Evolutionary conservation across 768 basidiomycete genomes (phyloP).

Genomic region (Pisolithus sp.): DNA sequence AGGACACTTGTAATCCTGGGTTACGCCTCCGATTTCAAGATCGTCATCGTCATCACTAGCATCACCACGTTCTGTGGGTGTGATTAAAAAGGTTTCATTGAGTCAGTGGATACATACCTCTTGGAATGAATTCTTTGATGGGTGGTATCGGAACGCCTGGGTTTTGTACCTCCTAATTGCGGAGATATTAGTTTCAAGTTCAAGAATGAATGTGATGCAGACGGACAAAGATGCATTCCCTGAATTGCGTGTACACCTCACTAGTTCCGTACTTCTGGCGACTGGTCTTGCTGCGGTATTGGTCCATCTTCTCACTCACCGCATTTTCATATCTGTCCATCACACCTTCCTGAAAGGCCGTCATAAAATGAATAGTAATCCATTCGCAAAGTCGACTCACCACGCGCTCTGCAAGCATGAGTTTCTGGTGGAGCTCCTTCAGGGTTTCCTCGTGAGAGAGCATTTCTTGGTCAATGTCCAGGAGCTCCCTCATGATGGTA

Average conservation of each 20-base stretch:
- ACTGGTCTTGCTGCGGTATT: slow-evolving; percentile 54
- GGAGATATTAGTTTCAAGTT: slow-evolving; percentile 6
- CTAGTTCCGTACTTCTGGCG: slow-evolving; percentile 74
- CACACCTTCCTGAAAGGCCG: slow-evolving; percentile 41
- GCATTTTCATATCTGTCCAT: slow-evolving; percentile 44
- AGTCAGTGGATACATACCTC: slow-evolving; percentile 38
- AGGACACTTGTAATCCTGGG: slow-evolving; percentile 81
- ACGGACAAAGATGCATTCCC: slow-evolving; percentile 61
- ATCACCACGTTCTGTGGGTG: slow-evolving; percentile 62
- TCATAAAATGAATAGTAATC: neutral
- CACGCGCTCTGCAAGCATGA: slow-evolving; percentile 52
- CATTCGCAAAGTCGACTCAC: slow-evolving; percentile 34
- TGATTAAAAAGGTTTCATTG: neutral
- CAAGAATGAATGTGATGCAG: neutral
- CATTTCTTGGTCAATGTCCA: slow-evolving; percentile 64
- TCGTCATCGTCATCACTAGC: slow-evolving; percentile 84
- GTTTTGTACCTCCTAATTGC: slow-evolving; percentile 55
- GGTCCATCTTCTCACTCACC: slow-evolving; percentile 36
- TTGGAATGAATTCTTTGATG: slow-evolving; percentile 62
- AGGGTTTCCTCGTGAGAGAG: slow-evolving; percentile 47
- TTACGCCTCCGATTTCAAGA: slow-evolving; percentile 79
- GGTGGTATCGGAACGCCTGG: slow-evolving; percentile 70
- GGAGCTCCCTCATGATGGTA: slow-evolving; percentile 54
- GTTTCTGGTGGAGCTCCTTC: slow-evolving; percentile 47
- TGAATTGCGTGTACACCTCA: slow-evolving; percentile 55